Evolutionary conservation across 441 rosid species (phyloP).

Genomic region (Syzygium malaccense): DNA sequence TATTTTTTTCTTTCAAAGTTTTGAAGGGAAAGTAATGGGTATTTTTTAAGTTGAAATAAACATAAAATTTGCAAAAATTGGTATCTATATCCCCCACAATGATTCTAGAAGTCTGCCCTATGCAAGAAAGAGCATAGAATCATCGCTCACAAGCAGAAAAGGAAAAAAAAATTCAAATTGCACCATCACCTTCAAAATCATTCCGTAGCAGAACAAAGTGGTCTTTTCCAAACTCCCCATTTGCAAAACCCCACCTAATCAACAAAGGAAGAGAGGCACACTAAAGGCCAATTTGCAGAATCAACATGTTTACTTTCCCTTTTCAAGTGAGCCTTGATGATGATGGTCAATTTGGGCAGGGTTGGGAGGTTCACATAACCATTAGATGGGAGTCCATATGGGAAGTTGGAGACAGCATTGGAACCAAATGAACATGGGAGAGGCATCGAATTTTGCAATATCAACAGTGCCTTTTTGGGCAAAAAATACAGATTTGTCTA

Average conservation of each 20-base stretch:
- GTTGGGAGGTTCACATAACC: conserved; percentile 86
- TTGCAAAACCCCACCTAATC: neutral
- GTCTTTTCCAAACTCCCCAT: neutral
- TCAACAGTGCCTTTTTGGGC: conserved; percentile 64
- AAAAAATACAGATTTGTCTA: conserved; percentile 67
- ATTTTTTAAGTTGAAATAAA: neutral
- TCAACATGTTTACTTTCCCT: neutral
- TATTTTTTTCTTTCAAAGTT: neutral
- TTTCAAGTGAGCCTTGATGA: neutral
- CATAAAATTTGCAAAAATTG: neutral
- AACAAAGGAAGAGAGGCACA: neutral
- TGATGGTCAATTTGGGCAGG: conserved; percentile 12
- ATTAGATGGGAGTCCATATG: conserved; percentile 67
- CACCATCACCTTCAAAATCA: neutral
- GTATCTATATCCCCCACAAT: neutral
- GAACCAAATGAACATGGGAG: conserved; percentile 78
- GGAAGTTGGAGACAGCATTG: conserved; percentile 66
- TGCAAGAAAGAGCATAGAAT: neutral
- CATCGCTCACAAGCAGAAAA: neutral
- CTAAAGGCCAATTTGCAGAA: neutral
- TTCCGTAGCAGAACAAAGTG: neutral
- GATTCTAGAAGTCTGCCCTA: neutral
- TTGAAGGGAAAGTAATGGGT: neutral
- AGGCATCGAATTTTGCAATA: conserved; percentile 88
- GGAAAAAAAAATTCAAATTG: neutral